Evolutionary conservation across 2,329 filamentous ascomycete species (phyloP), one percentile per base, ranked within the genome.

Genomic region (Cordyceps tenuipes): DNA sequence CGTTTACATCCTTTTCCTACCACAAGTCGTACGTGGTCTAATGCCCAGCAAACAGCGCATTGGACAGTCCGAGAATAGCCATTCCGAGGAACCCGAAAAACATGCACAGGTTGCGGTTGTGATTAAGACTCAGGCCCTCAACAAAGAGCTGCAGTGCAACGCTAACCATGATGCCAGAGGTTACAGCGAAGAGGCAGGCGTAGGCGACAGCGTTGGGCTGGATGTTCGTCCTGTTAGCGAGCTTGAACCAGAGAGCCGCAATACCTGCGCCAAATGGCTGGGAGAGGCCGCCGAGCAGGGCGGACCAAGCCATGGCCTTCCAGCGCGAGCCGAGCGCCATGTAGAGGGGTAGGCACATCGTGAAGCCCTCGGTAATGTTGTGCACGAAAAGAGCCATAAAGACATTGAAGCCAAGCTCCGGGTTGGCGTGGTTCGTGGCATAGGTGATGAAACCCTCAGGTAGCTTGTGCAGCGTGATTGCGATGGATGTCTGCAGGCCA

Each of bases 301-400:
- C 87, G 5, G 89, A 87, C 86, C 90, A 95, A 62, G 89, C 74
- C 76, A 97, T 94, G 19, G 94, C 93, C 67, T 86, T 88, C 69
- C 84, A 77, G 50, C 91, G 87, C 61, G 86, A 93, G 63, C 87
- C 83, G 36, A 97, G 83, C 1, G 94, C 94, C 68, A 99, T 89
- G 73, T 96, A 99, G 0, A 99, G 79, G 0, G 94, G 94, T 0
- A 99, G 77, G 0, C 91, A 91, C 82, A 99, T 88, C 63, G 92
- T 90, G 70, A 97, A 97, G 1, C 94, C 94, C 76, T 99, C 94
- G 31, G 91, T 92, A 68, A 99, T 96, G 75, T 97, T 99, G 80
- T 99, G 94, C 62, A 99, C 93, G 70, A 96, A 96, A 8, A 99
- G 82, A 0, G 94, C 93, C 72, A 97, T 83, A 75, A 99, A 99